phyloP scores from a whole-genome alignment of 2,329 filamentous ascomycete genomes.

The Penicillium sp. region DNA sequence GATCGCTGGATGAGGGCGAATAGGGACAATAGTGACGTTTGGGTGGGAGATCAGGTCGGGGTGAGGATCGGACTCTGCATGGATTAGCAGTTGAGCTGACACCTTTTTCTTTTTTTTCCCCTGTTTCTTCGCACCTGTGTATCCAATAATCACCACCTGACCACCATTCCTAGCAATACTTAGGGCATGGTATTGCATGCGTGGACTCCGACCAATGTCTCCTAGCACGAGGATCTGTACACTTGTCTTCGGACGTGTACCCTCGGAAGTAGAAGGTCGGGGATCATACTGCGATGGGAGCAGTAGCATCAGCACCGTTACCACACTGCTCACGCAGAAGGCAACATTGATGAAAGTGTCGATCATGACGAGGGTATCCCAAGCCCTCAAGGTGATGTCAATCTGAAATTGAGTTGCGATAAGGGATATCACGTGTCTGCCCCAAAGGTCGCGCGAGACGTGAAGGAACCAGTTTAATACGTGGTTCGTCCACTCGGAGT shows the following conservation, averaged over 20 bases:
- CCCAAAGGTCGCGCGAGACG: neutral
- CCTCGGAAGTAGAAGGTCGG: conserved; percentile 16
- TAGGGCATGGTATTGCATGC: conserved; percentile 97
- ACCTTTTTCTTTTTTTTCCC: neutral
- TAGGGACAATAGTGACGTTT: conserved; percentile 68
- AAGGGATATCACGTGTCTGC: conserved; percentile 2
- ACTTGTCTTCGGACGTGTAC: conserved; percentile 39
- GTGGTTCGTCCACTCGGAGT: neutral
- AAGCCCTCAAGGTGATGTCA: neutral
- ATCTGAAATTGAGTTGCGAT: neutral
- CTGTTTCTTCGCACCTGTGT: conserved; percentile 61
- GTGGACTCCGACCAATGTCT: conserved; percentile 91
- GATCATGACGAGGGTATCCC: conserved; percentile 30
- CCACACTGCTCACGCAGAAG: conserved; percentile 47
- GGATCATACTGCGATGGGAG: conserved; percentile 55
- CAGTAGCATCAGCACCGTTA: conserved; percentile 53
- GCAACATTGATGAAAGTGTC: conserved; percentile 36
- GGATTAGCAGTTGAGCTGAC: neutral
- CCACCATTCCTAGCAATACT: conserved; percentile 83
- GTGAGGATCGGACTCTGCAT: conserved; percentile 72
- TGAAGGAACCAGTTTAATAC: neutral
- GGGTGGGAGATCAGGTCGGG: conserved; percentile 71
- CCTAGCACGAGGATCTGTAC: conserved; percentile 89
- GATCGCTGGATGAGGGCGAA: conserved; percentile 65
- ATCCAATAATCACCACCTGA: conserved; percentile 82